These are phyloP conservation scores for Pelargonium myrrhifolium DNA, from an alignment of 441 rosid species.

Conservation along the genomic window DNA sequence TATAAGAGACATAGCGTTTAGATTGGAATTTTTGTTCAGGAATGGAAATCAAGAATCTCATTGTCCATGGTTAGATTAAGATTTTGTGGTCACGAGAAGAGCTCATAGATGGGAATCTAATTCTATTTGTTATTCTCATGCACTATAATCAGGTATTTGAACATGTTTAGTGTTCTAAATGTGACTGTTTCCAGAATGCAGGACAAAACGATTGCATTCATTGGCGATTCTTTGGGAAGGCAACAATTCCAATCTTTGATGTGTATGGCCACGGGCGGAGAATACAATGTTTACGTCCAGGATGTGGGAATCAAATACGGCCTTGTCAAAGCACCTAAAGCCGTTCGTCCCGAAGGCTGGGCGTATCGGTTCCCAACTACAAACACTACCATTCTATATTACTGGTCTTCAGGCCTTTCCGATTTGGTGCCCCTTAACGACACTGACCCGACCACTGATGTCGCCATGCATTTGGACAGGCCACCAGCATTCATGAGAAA, in stretches of 20 bases:
- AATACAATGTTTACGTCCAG: conserved; percentile 43
- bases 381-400: conserved; percentile 59
- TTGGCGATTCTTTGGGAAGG: conserved; percentile 73
- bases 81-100: no score
- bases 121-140: no score
- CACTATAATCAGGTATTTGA: background rate
- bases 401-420: conserved; percentile 62
- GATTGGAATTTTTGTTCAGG: no score
- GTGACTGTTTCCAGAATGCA: conserved; percentile 43
- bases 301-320: conserved; percentile 54
- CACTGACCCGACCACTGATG: conserved; percentile 15
- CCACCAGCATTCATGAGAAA: conserved; percentile 56
- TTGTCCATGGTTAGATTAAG: no score
- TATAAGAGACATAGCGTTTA: no score
- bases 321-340: conserved; percentile 39
- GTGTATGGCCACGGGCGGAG: conserved; percentile 68
- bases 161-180: conserved; percentile 6
- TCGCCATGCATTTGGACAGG: conserved; percentile 67
- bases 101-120: no score
- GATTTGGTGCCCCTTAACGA: conserved; percentile 44
- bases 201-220: conserved; percentile 64
- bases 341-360: conserved; percentile 62
- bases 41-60: no score
- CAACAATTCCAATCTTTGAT: conserved; percentile 75
- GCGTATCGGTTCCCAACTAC: conserved; percentile 52